Evolutionary conservation across 805 yeast species (phyloP).

Genomic region (Schwanniomyces yamadae): DNA sequence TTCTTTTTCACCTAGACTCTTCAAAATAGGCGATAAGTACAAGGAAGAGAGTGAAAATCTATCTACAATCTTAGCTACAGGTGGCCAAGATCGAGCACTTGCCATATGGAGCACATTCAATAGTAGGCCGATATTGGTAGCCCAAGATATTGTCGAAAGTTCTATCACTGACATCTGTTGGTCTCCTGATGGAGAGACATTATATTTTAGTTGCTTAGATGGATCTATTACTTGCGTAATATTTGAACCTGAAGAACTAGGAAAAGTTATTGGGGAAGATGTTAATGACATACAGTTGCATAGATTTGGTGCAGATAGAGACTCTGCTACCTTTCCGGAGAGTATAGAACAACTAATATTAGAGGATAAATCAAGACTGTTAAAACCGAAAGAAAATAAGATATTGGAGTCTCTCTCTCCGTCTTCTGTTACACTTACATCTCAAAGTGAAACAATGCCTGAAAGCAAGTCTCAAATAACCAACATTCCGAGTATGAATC

Average conservation of each 20-base stretch:
- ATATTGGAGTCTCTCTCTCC: constrained; percentile 6
- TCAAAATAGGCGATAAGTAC: constrained; percentile 31
- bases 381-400: constrained; percentile 4
- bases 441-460: neutral
- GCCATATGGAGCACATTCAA: constrained; percentile 84
- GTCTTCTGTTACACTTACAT: constrained; percentile 20
- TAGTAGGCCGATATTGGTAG: constrained; percentile 77
- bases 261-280: constrained; percentile 59
- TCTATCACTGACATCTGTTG: constrained; percentile 88
- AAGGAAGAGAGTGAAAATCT: constrained; percentile 29
- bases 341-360: constrained; percentile 73
- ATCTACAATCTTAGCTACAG: constrained; percentile 85
- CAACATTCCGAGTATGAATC: constrained; percentile 9
- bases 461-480: constrained; percentile 14
- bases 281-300: constrained; percentile 68
- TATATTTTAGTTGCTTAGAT: constrained; percentile 81
- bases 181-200: constrained; percentile 74
- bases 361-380: constrained; percentile 57
- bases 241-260: constrained; percentile 66
- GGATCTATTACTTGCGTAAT: constrained; percentile 70
- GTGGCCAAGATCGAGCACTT: constrained; percentile 88
- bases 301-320: constrained; percentile 86
- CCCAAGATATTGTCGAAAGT: constrained; percentile 70
- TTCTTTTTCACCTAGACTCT: constrained; percentile 68
- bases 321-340: constrained; percentile 82